Evolutionary conservation across 2,329 filamentous ascomycete genomes (phyloP).

Genomic region (Onygena corvina): DNA sequence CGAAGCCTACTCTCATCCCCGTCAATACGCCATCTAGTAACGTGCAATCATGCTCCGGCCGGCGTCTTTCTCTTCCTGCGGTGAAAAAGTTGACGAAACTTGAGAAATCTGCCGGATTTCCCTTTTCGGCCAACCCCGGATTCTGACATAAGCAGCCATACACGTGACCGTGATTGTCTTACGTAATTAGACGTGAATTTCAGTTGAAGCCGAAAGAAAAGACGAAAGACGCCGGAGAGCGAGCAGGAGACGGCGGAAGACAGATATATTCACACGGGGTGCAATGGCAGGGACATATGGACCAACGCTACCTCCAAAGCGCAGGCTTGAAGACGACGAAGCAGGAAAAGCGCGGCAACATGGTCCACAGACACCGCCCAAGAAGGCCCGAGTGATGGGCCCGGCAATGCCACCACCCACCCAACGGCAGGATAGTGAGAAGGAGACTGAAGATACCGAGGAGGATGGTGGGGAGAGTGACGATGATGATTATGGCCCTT

Average conservation of each 20-base stretch:
- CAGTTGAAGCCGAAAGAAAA: not conserved
- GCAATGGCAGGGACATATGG: slow-evolving; percentile 4
- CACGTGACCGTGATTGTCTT: too few species aligned
- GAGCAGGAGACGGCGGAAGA: not conserved
- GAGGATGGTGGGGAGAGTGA: slow-evolving; percentile 24
- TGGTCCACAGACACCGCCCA: slow-evolving; percentile 17
- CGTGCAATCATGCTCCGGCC: too few species aligned
- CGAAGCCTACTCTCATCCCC: too few species aligned
- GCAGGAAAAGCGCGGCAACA: not conserved
- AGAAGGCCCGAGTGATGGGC: slow-evolving; percentile 42
- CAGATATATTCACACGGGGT: not conserved
- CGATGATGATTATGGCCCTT: slow-evolving; percentile 30
- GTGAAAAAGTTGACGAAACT: too few species aligned
- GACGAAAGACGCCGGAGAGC: not conserved
- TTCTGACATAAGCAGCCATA: too few species aligned
- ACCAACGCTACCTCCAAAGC: slow-evolving; percentile 7
- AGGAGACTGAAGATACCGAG: slow-evolving; percentile 13
- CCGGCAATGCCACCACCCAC: slow-evolving; percentile 41
- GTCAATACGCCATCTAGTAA: too few species aligned
- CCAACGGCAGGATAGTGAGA: not conserved
- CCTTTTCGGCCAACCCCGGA: too few species aligned
- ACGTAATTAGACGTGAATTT: too few species aligned
- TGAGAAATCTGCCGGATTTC: too few species aligned
- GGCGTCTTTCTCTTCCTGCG: too few species aligned
- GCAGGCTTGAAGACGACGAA: slow-evolving; percentile 8